phyloP scores from a whole-genome alignment of 2,329 filamentous ascomycete species.

The Apiospora saccharicola region DNA sequence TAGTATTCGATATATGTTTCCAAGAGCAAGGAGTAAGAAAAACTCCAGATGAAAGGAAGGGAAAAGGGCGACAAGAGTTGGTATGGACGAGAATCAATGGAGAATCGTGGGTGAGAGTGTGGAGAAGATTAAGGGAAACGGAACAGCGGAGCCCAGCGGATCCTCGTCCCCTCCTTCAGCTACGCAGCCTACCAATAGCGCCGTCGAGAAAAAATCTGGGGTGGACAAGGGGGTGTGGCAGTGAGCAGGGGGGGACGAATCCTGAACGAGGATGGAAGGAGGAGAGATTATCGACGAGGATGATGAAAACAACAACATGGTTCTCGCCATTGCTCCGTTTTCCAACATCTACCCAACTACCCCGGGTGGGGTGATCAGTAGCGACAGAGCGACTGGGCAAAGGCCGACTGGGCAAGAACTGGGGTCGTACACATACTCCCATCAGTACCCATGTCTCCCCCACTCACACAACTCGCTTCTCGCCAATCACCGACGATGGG shows the following conservation, averaged over 20 bases:
- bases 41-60: constrained; percentile 20
- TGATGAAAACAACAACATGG: background rate
- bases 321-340: constrained; percentile 7
- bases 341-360: constrained; percentile 1
- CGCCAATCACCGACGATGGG: constrained; percentile 12
- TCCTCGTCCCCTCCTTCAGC: constrained; percentile 23
- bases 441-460: background rate
- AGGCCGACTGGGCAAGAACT: background rate
- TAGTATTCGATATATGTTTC: background rate
- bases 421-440: constrained; percentile 1
- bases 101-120: constrained; percentile 31
- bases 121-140: constrained; percentile 38
- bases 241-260: background rate
- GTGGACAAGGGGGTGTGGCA: constrained; percentile 33
- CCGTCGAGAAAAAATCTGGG: constrained; percentile 35
- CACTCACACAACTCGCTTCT: background rate
- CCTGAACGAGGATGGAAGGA: background rate
- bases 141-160: constrained; percentile 30
- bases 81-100: constrained; percentile 26
- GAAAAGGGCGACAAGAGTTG: constrained; percentile 29
- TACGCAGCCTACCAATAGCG: constrained; percentile 34
- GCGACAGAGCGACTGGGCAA: background rate
- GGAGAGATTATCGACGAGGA: constrained; percentile 6
- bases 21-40: constrained; percentile 11
- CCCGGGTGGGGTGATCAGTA: background rate